A percentile compares a stretch with the other conserved stretches of the same genome.
Conservation (phyloP, 2,329 filamentous ascomycete species). For the Cryphonectria nitschkei region DNA sequence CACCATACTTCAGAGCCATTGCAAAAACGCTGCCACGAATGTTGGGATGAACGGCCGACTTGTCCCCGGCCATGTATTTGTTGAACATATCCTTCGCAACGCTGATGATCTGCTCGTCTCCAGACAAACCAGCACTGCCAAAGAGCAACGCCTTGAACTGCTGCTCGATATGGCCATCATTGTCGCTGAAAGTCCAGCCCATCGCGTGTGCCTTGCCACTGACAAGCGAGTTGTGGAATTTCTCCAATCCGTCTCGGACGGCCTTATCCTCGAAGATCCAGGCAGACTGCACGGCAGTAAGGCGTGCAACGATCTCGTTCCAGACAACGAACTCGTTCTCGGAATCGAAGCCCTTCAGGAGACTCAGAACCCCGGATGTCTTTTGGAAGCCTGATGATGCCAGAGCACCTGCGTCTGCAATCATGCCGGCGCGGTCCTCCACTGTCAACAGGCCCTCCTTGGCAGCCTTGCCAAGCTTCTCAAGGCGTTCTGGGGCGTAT, state of each 20-base stretch:
- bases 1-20: conserved; percentile 82
- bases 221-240: conserved; percentile 79
- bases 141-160: conserved; percentile 96
- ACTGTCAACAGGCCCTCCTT: conserved; percentile 79
- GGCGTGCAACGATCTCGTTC: conserved; percentile 84
- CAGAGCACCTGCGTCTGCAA: conserved; percentile 87
- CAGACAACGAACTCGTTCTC: conserved; percentile 93
- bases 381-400: conserved; percentile 91
- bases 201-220: conserved; percentile 81
- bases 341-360: conserved; percentile 82
- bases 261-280: conserved; percentile 87
- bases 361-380: conserved; percentile 83
- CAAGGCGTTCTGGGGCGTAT: conserved; percentile 80
- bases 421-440: conserved; percentile 93
- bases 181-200: conserved; percentile 85
- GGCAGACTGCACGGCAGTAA: conserved; percentile 77
- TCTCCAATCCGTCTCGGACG: conserved; percentile 74
- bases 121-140: conserved; percentile 76
- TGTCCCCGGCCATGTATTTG: conserved; percentile 80
- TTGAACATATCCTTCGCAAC: conserved; percentile 89
- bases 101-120: conserved; percentile 76
- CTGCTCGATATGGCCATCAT: conserved; percentile 86
- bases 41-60: conserved; percentile 85
- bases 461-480: conserved; percentile 86
- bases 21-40: conserved; percentile 85